phyloP scores from a whole-genome alignment of 73 alveolate species.

The Diophrys appendiculata region DNA sequence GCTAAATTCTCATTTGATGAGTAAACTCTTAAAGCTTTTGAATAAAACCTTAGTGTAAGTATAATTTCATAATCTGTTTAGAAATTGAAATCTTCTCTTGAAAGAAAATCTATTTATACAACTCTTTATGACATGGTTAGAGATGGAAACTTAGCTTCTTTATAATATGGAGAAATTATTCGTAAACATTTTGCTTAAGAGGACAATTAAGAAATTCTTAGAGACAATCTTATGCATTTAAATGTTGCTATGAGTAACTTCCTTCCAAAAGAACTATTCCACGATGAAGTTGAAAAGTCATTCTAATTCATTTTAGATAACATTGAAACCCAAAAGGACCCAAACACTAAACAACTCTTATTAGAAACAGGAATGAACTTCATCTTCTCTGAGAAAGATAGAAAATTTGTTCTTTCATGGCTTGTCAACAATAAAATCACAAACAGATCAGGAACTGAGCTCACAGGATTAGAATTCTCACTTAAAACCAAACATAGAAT shows the following conservation, averaged over 20 bases:
- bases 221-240: constrained; percentile 47
- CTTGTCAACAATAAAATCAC: constrained; percentile 7
- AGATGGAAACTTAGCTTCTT: constrained; percentile 79
- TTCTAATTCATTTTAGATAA: constrained; percentile 36
- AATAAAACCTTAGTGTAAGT: constrained; percentile 39
- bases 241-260: constrained; percentile 51
- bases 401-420: constrained; percentile 49
- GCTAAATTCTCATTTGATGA: constrained; percentile 73
- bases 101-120: constrained; percentile 64
- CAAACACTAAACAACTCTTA: constrained; percentile 14
- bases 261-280: constrained; percentile 56
- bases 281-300: constrained; percentile 44
- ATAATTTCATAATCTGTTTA: not conserved
- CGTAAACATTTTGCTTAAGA: constrained; percentile 40
- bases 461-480: constrained; percentile 49
- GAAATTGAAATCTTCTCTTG: constrained; percentile 56
- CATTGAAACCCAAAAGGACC: constrained; percentile 7
- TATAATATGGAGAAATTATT: constrained; percentile 51
- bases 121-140: constrained; percentile 72
- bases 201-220: constrained; percentile 65
- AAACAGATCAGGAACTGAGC: constrained; percentile 14
- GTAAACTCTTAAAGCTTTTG: constrained; percentile 64
- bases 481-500: constrained; percentile 68
- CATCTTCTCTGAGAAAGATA: constrained; percentile 68
- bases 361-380: constrained; percentile 10